These are phyloP conservation scores for Lachancea sp. DNA, from an alignment of 805 yeast genomes.

Conservation along the genomic window DNA sequence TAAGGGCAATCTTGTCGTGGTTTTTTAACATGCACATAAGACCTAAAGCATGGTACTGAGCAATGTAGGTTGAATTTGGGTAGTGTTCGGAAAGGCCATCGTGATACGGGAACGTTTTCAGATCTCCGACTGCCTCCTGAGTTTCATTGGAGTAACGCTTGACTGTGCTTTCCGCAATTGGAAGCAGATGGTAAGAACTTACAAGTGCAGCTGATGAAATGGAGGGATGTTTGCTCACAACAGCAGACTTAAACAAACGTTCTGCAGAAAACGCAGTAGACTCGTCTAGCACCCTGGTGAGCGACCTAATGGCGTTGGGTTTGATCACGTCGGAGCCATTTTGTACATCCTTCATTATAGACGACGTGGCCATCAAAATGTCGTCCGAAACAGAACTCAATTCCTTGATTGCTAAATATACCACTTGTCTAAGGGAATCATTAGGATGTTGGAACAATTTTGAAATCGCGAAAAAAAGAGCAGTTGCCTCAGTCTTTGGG, in stretches of 20 bases:
- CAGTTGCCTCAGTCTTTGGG: conserved; percentile 84
- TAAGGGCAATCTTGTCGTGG: conserved; percentile 89
- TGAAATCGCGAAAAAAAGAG: conserved; percentile 86
- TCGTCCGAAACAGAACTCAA: conserved; percentile 79
- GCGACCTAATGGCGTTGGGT: conserved; percentile 91
- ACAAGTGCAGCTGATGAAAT: conserved; percentile 92
- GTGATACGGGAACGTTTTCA: conserved; percentile 36
- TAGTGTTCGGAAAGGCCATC: conserved; percentile 39
- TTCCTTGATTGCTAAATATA: conserved; percentile 90
- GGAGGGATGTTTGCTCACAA: conserved; percentile 83
- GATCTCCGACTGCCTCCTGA: conserved; percentile 69
- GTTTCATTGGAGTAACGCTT: conserved; percentile 92
- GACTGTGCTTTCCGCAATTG: conserved; percentile 85
- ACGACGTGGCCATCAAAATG: conserved; percentile 94
- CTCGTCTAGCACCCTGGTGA: conserved; percentile 83
- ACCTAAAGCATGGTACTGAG: conserved; percentile 95
- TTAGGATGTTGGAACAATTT: conserved; percentile 90
- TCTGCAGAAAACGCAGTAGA: conserved; percentile 90
- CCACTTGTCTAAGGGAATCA: conserved; percentile 80
- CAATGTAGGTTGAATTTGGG: conserved; percentile 69
- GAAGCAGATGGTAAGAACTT: conserved; percentile 82
- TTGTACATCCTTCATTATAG: conserved; percentile 97
- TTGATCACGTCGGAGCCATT: conserved; percentile 78
- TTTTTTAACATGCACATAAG: conserved; percentile 79
- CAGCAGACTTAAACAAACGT: conserved; percentile 83